These are phyloP conservation scores for Zymoseptoria crescenta DNA, from an alignment of 2,329 filamentous ascomycete genomes.

Conservation along the genomic window DNA sequence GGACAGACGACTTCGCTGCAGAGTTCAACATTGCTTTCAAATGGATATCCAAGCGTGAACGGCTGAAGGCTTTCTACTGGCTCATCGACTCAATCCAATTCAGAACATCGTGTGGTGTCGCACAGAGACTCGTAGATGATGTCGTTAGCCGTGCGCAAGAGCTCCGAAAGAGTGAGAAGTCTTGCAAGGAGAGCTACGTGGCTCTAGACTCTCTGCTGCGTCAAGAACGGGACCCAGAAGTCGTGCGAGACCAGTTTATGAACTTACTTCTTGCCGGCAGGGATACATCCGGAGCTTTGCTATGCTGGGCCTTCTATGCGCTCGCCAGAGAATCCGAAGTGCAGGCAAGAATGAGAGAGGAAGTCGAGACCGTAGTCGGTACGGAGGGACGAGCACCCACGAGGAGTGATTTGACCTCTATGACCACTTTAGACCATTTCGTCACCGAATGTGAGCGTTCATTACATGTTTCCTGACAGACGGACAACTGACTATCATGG, in stretches of 20 bases:
- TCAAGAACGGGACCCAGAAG: background rate
- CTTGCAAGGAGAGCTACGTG: background rate
- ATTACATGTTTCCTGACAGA: background rate
- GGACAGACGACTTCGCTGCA: background rate
- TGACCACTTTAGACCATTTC: conserved; percentile 2
- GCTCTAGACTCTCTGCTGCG: conserved; percentile 1
- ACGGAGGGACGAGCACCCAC: background rate
- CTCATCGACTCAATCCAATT: conserved; percentile 3
- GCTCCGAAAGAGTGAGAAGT: background rate
- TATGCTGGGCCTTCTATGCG: conserved; percentile 4
- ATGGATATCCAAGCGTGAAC: conserved; percentile 2
- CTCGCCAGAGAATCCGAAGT: conserved; percentile 1
- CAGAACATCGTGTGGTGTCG: background rate
- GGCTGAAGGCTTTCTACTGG: conserved; percentile 6
- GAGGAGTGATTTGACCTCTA: conserved; percentile 1
- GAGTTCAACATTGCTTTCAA: conserved; percentile 4
- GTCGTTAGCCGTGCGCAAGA: background rate
- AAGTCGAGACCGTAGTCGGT: conserved; percentile 1
- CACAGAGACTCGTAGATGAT: background rate
- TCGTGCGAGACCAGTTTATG: conserved; percentile 4
- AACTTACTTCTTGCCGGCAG: conserved; percentile 6
- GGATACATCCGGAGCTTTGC: conserved; percentile 4
- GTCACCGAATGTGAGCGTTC: conserved; percentile 3
- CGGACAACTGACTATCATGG: background rate
- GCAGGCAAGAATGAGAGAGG: background rate